phyloP scores from a whole-genome alignment of 2,329 filamentous ascomycete genomes.

The Cytospora piceicola region DNA sequence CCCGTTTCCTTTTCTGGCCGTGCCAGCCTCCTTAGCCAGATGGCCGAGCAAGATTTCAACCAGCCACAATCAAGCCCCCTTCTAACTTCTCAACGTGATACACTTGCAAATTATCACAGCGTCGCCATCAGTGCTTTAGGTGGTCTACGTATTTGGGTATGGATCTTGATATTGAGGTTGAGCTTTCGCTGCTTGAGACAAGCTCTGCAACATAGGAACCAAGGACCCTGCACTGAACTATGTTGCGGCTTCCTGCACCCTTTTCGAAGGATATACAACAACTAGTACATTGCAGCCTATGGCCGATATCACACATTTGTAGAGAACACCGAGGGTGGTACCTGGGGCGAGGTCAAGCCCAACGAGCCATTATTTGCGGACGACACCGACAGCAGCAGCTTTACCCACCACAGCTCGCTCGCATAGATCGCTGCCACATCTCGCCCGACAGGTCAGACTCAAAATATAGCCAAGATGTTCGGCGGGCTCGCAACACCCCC shows the following conservation, averaged over 20 bases:
- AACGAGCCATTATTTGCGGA: not conserved
- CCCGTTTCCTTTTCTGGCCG: not conserved
- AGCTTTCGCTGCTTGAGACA: not conserved
- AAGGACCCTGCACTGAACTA: not conserved
- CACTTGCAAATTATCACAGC: too few relatives aligned
- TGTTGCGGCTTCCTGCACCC: not conserved
- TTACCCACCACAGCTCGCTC: not conserved
- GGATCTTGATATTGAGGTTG: too few relatives aligned
- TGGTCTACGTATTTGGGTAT: not conserved
- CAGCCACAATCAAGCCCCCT: not conserved
- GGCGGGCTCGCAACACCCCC: conserved; percentile 40
- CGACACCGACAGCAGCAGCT: not conserved
- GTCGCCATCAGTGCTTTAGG: not conserved
- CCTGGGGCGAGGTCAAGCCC: not conserved
- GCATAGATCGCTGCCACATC: not conserved
- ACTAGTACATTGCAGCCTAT: not conserved
- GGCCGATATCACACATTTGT: not conserved
- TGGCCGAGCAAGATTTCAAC: not conserved
- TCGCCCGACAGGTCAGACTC: not conserved
- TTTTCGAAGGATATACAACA: not conserved
- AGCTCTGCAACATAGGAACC: not conserved
- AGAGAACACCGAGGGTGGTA: not conserved
- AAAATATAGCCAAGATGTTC: conserved; percentile 30
- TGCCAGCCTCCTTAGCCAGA: not conserved
- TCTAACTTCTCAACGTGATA: not conserved